These are phyloP conservation scores for Desmodesmus armatus DNA, from an alignment of 139 green algal genomes.

Conservation along the genomic window DNA sequence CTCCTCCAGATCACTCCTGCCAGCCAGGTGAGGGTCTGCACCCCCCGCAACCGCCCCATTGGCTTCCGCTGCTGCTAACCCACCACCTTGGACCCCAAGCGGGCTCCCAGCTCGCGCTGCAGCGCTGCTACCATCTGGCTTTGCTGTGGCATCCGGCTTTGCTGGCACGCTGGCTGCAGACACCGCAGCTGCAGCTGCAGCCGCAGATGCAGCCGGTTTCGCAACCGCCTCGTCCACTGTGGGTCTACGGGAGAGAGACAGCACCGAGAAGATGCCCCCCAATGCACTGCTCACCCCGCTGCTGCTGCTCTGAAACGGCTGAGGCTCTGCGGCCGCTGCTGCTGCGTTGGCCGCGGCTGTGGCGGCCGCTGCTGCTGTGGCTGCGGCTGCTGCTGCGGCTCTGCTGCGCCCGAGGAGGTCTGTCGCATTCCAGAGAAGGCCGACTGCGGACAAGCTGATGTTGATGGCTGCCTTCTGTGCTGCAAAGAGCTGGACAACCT, in stretches of 20 bases:
- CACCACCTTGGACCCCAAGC: not conserved
- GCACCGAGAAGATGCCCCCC: not conserved
- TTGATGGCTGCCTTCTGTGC: conserved; percentile 85
- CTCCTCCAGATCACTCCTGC: conserved; percentile 52
- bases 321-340: not conserved
- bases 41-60: not conserved
- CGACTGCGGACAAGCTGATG: conserved; percentile 89
- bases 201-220: conserved; percentile 11
- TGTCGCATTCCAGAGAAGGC: conserved; percentile 90
- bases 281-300: not conserved
- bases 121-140: not conserved
- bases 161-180: not conserved
- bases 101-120: not conserved
- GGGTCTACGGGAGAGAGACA: not conserved
- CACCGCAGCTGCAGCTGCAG: not conserved
- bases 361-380: not conserved
- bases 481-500: conserved; percentile 75
- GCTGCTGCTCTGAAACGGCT: not conserved
- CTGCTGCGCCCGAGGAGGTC: conserved; percentile 76
- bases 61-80: not conserved
- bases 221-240: not conserved
- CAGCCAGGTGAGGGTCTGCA: conserved; percentile 28
- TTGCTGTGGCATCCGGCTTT: not conserved
- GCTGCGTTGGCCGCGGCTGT: not conserved
- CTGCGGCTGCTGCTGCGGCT: not conserved